Evolutionary conservation across 495 filamentous ascomycete species (phyloP).

Genomic region (Aspergillus saccharolyticus): DNA sequence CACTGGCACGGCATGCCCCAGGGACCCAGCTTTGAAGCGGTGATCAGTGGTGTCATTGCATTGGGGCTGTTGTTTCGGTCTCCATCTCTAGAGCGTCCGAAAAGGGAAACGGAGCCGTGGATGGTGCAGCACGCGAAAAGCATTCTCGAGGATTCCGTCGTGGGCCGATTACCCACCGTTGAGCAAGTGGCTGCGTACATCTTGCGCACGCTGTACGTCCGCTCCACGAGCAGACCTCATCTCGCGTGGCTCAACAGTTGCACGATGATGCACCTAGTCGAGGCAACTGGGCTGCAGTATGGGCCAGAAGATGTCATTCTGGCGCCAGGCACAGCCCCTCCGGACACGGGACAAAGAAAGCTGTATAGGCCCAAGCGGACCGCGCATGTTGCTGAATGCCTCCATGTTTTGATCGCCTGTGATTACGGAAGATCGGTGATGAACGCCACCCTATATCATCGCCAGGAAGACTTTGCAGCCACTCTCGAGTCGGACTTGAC

Average conservation of each 20-base stretch:
- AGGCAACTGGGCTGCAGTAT: not conserved
- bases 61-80: not conserved
- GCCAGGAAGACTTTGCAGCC: not conserved
- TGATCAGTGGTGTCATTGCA: not conserved
- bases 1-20: not conserved
- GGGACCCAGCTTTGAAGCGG: not conserved
- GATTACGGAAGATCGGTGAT: constrained; percentile 1
- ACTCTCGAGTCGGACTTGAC: not conserved
- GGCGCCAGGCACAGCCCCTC: not conserved
- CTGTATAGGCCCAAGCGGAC: not conserved
- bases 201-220: constrained; percentile 1
- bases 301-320: not conserved
- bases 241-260: constrained; percentile 1
- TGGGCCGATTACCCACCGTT: not conserved
- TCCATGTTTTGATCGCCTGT: not conserved
- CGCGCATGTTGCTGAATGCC: not conserved
- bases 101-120: not conserved
- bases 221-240: not conserved
- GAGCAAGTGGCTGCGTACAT: not conserved
- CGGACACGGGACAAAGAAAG: not conserved
- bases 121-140: not conserved
- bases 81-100: too few relatives aligned
- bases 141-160: not conserved
- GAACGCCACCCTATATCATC: not conserved
- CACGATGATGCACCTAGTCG: constrained; percentile 2